Conservation (phyloP, 1,284 basidiomycete genomes). For the Polyporus tsugae region DNA sequence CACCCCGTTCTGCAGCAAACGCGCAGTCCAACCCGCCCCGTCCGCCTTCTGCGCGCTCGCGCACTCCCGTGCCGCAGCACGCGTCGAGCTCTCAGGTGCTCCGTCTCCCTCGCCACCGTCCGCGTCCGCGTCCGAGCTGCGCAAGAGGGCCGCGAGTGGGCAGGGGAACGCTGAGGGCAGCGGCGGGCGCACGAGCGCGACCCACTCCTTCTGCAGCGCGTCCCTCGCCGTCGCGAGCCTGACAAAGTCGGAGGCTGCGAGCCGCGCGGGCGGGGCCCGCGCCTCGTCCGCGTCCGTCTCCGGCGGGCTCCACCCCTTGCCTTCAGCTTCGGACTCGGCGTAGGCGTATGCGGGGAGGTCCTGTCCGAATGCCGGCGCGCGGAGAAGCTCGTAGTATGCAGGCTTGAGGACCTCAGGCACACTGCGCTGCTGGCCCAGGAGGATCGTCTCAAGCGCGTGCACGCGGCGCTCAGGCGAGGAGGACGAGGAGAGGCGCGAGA, state of each 20-base stretch:
- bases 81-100: background rate
- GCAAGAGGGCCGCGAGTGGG: conserved; percentile 22
- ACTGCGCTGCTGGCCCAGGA: conserved; percentile 41
- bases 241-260: conserved; percentile 34
- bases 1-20: conserved; percentile 35
- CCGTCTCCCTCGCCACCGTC: background rate
- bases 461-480: conserved; percentile 19
- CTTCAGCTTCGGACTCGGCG: conserved; percentile 16
- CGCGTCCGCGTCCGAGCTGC: conserved; percentile 8
- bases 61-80: conserved; percentile 25
- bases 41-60: conserved; percentile 15
- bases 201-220: conserved; percentile 37
- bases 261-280: conserved; percentile 18
- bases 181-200: conserved; percentile 31
- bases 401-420: conserved; percentile 44
- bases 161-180: conserved; percentile 33
- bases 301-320: background rate
- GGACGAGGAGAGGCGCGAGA: conserved; percentile 17
- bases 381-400: conserved; percentile 49
- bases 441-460: conserved; percentile 42
- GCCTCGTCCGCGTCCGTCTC: conserved; percentile 26
- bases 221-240: conserved; percentile 36
- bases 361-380: conserved; percentile 39
- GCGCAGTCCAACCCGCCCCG: conserved; percentile 32
- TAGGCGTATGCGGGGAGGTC: conserved; percentile 22